These are phyloP conservation scores for Colletotrichum sojae DNA, from an alignment of 2,329 filamentous ascomycete genomes.

Conservation along the genomic window DNA sequence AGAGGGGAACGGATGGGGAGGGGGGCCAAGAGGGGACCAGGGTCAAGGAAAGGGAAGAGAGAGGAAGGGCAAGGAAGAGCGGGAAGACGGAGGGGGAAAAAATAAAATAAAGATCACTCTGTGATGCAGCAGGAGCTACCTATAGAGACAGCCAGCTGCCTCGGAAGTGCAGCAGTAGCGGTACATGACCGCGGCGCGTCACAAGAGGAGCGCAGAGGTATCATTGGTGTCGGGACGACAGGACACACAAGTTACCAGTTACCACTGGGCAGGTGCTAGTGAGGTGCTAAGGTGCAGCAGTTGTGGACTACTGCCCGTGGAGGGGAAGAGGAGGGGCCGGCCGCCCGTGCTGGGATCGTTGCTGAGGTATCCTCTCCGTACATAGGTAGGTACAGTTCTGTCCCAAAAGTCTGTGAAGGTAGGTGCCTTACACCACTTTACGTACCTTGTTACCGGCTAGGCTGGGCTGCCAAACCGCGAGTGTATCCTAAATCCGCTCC, in stretches of 20 bases:
- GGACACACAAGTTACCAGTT: not conserved
- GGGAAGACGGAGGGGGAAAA: not conserved
- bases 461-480: no score
- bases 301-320: slow-evolving; percentile 5
- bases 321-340: slow-evolving; percentile 23
- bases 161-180: not conserved
- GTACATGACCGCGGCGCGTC: not conserved
- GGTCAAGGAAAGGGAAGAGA: no score
- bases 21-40: not conserved
- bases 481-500: no score
- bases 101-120: not conserved
- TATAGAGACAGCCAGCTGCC: no score
- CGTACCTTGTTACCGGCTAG: no score
- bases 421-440: not conserved
- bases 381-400: slow-evolving; percentile 7
- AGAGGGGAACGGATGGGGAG: not conserved
- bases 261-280: not conserved
- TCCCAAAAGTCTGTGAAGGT: not conserved
- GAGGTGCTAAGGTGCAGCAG: not conserved
- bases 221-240: not conserved
- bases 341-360: slow-evolving; percentile 33
- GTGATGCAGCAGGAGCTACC: no score
- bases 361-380: slow-evolving; percentile 16
- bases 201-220: not conserved
- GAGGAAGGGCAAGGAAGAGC: not conserved